Evolutionary conservation across 2,329 filamentous ascomycete genomes (phyloP), one percentile per base, ranked within the genome.

Genomic region (Microdochium bolleyi): DNA sequence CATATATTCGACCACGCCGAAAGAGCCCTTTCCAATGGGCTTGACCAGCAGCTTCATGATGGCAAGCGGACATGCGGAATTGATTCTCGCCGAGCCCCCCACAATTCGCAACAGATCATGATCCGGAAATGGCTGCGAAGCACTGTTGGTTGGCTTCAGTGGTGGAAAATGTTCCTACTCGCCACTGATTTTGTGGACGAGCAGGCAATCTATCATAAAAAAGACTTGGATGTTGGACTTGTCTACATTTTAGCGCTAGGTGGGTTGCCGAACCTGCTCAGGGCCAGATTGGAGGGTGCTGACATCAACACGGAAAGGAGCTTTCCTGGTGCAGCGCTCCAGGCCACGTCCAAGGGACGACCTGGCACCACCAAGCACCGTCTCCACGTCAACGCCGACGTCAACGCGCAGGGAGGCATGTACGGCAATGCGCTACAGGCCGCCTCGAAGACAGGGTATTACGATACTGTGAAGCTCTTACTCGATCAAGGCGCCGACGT

Each of bases 391-490:
- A 14, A 14, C 8, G 32, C 25, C 7, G n/a, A 51, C 25, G 25
- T 53, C n/a, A 10, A 46, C 21, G 48, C 51, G 38, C 41, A 32
- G 32, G 50, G 50, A 24, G 50, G 37, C 50, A 10, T 21, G 10
- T 53, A 24, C 49, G 49, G 52, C 37, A 53, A 50, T 48, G 52
- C 52, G 34, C 52, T 53, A 7, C 52, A 53, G 48, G 52, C 49
- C 37, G 52, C 52, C 51, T 50, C 48, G 25, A 7, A 1, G 25
- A 1, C 53, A 52, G 38, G 53, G 60, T 51, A 52, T 56, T 30
- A 57, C 61, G 51, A 56, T 55, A 16, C 57, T 55, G 9, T 53
- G 60, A 44, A 61, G 60, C 32, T 65, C 58, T 14, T 24, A 19
- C 14, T 19, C 16, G 22, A 53, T 19, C 10, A 14, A 34, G 27